Base-by-base conservation (phyloP, 2,329 filamentous ascomycete species). In the Pyrenophora seminiperda region DNA sequence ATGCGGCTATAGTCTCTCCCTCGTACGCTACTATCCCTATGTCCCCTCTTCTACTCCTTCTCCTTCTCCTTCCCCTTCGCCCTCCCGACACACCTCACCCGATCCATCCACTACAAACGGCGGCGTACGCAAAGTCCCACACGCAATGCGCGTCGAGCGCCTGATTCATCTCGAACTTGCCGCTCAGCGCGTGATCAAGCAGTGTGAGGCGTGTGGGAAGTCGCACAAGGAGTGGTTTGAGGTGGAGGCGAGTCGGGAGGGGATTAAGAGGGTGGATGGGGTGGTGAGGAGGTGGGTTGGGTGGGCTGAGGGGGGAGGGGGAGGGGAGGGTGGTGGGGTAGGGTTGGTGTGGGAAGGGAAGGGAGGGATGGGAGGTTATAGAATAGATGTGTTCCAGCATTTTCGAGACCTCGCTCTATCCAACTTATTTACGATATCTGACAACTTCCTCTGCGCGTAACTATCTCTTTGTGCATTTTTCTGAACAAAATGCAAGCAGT, bases 181-280 rank as follows among this genome's bases (percentile, higher is more conserved):
- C 4, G 79, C 79, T 32, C 75, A 79, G 60, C 76, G 73, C 73
- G 85, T 75, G 50, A 85, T 80, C 74, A 85, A 71, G 14, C 82
- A 83, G 43, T 99, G 94, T 65, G 79, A 79, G 4, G 82, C 85
- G 1, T 99, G 94, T 68, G 91, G 91, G 2, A 86, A 86, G 66
- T 87, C 91, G 63, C 94, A 99, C 73, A 80, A 87, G 43, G 94
- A 99, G 76, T 99, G 93, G 93, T 99, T 99, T 70, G 89, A 95
- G 75, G 86, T 97, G 1, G 85, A 90, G 54, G 89, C 90, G 0
- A 86, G 79, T 17, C 82, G 86, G 57, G 81, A 86, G 20, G 89
- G 87, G 0, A 80, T 97, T 3, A 83, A 80, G 53, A 80, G 67
- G 19, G 83, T 90, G 7, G 86, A 90, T 73, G 85, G 89, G 58